Evolutionary conservation across 192 early-diverging fungal genomes (phyloP), one percentile per base, ranked within the genome.

Genomic region (Coemansia sp.): DNA sequence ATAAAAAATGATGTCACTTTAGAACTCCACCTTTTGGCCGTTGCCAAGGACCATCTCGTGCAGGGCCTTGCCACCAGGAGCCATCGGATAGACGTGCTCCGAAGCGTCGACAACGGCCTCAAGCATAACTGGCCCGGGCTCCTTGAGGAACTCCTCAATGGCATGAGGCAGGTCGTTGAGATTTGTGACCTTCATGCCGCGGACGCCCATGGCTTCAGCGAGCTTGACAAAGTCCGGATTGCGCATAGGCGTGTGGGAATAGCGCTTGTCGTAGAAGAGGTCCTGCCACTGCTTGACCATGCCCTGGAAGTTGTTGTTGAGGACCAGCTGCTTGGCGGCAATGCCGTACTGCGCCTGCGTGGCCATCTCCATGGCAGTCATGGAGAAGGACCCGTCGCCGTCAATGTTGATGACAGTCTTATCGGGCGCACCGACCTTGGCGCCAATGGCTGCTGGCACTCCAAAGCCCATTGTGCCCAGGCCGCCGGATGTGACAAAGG

Each of bases 251-350:
- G 97, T 98, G 52, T 90, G 94, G 55, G 94, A 95, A 74, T 97
- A 96, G 64, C 97, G 90, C 84, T 97, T 89, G 73, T 96, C 91
- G 78, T 99, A 99, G 80, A 99, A 99, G 55, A 99, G 86, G 80
- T 99, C 97, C 81, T 92, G 91, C 91, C 91, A 91, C 74, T 94
- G 89, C 84, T 92, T 89, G 65, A 97, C 95, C 97, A 98, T 98
- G 39, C 97, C 97, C 84, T 99, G 97, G 93, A 98, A 99, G 68
- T 95, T 93, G 79, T 99, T 99, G 88, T 99, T 98, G 30, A 99
- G 86, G 63, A 99, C 86, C 11, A 99, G 78, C 37, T 96, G 93
- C 88, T 99, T 99, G 77, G 96, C 95, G 44, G 90, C 92, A 81
- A 99, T 96, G 75, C 96, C 93, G 87, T 91, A 98, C 85, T 98